Evolutionary conservation across 768 basidiomycete genomes (phyloP), one percentile per base, ranked within the genome.

Genomic region (Tricholoma hemisulphureum): DNA sequence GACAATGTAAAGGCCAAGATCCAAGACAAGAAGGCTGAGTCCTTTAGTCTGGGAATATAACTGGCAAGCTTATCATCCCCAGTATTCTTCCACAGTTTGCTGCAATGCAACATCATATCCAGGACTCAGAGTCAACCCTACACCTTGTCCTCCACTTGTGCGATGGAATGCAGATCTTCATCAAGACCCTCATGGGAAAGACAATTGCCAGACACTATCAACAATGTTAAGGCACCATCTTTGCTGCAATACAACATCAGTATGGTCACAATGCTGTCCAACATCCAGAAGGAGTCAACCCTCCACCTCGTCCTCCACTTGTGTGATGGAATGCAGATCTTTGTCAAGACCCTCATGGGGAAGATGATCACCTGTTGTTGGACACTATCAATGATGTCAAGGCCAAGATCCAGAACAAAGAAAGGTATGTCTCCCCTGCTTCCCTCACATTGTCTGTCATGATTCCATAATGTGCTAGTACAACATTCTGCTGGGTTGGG

Each of bases 331-430:
- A 10, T 41, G 20, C 20, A 41, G 39, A 41, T 41, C 20, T 41
- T n/a, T n/a, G n/a, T n/a, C n/a, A n/a, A n/a, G n/a, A 59, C 63
- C 20, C 49, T 21, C 20, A 21, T 16, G 8, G 63, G 65, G 14
- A 66, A 62, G 57, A 58, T 51, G 16, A 61, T 28, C 18, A 55
- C 34, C 23, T 14, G 48, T 59, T 59, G 21, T 34, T 13, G n/a
- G 11, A 31, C 39, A 65, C 49, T 45, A 61, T 65, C 57, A 57
- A 64, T 57, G 68, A 70, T 50, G 69, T 70, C 41, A 67, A 67
- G 64, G 51, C 62, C 16, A 58, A 59, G 59, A 63, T 63, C 35
- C 59, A 61, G 32, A 55, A 57, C 45, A 62, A 53, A 41, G 51
- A 62, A 50, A 56, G 50, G 51, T 57, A 21, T 28, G 56, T 48